These are phyloP conservation scores for Heliosperma pusillum DNA, from an alignment of 148 eudicot genomes.

Conservation along the genomic window DNA sequence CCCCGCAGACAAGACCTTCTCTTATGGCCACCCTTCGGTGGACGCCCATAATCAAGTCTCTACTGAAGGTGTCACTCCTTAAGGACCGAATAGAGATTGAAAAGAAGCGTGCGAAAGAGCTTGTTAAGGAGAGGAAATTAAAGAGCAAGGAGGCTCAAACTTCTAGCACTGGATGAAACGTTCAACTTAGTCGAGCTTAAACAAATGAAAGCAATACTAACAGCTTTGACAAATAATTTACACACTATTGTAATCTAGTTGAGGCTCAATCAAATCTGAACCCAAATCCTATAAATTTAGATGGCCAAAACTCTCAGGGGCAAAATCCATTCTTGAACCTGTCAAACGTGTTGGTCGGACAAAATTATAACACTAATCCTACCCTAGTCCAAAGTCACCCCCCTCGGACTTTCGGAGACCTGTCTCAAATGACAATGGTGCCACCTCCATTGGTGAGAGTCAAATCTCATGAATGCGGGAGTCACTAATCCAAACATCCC, in stretches of 20 bases:
- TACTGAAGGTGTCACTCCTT: constrained; percentile 12
- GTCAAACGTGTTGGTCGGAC: background rate
- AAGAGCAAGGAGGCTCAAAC: constrained; percentile 11
- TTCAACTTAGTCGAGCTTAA: background rate
- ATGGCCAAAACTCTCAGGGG: background rate
- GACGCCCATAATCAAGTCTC: background rate
- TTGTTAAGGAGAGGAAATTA: constrained; percentile 19
- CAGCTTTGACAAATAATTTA: background rate
- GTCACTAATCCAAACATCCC: background rate
- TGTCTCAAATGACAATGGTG: background rate
- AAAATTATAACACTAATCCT: background rate
- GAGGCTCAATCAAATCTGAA: background rate
- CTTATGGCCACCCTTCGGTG: constrained; percentile 32
- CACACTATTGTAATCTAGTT: fast-evolving
- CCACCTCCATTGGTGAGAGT: background rate
- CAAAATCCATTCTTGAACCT: background rate
- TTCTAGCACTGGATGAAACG: constrained; percentile 23
- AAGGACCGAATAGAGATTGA: constrained; percentile 22
- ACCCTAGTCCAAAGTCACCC: background rate
- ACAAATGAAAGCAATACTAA: background rate
- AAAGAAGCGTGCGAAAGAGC: constrained; percentile 22
- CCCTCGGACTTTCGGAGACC: background rate
- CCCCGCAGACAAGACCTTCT: constrained; percentile 18
- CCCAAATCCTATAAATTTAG: background rate
- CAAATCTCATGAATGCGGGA: background rate